phyloP scores from a whole-genome alignment of 73 alveolate genomes.

The Paramecium octaurelia region DNA sequence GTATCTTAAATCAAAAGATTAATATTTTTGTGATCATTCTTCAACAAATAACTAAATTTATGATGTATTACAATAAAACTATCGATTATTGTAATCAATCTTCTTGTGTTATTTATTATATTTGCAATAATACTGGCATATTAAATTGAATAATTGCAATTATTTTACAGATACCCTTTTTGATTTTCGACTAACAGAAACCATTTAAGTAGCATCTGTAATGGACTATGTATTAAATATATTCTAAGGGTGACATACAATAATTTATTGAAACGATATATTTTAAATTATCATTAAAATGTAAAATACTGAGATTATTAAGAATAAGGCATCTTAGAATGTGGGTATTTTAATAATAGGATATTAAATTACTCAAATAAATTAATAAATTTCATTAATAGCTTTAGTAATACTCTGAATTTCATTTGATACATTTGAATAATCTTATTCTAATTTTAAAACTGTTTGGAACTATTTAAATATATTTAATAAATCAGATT shows the following conservation, averaged over 20 bases:
- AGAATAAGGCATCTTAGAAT: background rate
- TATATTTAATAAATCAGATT: conserved; percentile 4
- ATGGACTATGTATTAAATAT: too few species aligned
- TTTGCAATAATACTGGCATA: too few species aligned
- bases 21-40: background rate
- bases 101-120: background rate
- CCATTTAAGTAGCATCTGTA: too few species aligned
- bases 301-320: too few species aligned
- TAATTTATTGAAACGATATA: too few species aligned
- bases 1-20: background rate
- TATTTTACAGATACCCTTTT: too few species aligned
- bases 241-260: too few species aligned
- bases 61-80: too few species aligned
- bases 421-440: background rate
- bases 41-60: background rate
- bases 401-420: background rate
- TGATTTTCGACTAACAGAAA: background rate
- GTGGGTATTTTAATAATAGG: background rate
- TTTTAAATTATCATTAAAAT: background rate
- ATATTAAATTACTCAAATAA: background rate
- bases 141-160: background rate
- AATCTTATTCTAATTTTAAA: background rate
- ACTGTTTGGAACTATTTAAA: background rate
- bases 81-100: too few species aligned
- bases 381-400: background rate